These are phyloP conservation scores for Galerina marginata DNA, from an alignment of 768 basidiomycete genomes.

Conservation along the genomic window DNA sequence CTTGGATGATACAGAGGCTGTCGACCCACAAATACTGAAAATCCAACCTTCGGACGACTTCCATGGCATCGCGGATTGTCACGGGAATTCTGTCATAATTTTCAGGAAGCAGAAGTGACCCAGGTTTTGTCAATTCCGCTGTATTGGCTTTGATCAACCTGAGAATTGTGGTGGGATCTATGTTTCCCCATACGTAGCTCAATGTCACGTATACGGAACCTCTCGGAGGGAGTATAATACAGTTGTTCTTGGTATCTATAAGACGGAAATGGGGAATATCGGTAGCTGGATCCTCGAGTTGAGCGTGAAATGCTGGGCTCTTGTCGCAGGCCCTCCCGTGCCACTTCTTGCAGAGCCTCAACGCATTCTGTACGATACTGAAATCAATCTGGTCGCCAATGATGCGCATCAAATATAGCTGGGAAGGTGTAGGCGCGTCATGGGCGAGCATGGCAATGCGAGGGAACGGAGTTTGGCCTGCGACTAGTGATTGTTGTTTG, in stretches of 20 bases:
- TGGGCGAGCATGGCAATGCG: background rate
- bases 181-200: slow-evolving; percentile 20
- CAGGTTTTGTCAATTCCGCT: slow-evolving; percentile 3
- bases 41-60: background rate
- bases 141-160: slow-evolving; percentile 5
- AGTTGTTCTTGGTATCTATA: slow-evolving; percentile 17
- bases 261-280: slow-evolving; percentile 12
- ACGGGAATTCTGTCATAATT: slow-evolving; percentile 5
- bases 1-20: slow-evolving; percentile 13
- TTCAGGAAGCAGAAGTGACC: background rate
- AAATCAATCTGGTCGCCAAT: background rate
- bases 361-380: background rate
- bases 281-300: background rate
- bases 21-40: slow-evolving; percentile 15
- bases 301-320: background rate
- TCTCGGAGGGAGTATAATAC: slow-evolving; percentile 6
- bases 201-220: slow-evolving; percentile 7
- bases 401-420: background rate
- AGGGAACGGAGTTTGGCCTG: background rate
- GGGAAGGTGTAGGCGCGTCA: background rate
- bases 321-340: background rate
- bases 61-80: slow-evolving; percentile 16
- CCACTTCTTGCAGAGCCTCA: background rate
- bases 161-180: slow-evolving; percentile 6
- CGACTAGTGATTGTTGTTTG: background rate